A percentile compares a stretch with the other conserved stretches of the same genome.
These are phyloP conservation scores for Aspergillus niger DNA, from an alignment of 2,329 filamentous ascomycete genomes.

Conservation along the genomic window DNA sequence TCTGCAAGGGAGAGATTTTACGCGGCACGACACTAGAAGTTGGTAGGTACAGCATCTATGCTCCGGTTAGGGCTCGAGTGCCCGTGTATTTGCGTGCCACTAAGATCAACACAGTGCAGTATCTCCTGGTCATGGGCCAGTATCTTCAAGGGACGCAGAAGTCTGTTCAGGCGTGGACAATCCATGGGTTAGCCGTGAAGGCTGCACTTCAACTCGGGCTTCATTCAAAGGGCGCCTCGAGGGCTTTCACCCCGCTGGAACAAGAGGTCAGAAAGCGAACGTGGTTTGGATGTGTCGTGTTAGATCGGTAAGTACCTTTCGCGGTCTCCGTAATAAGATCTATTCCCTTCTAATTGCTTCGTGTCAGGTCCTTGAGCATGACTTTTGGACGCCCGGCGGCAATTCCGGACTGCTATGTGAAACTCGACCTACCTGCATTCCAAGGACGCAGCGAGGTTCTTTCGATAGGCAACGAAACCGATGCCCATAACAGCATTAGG, in stretches of 20 bases:
- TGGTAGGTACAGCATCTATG: constrained; percentile 15
- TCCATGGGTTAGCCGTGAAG: constrained; percentile 56
- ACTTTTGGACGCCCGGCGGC: constrained; percentile 53
- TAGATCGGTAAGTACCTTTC: constrained; percentile 43
- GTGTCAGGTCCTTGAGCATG: constrained; percentile 50
- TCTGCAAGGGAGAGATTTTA: constrained; percentile 25
- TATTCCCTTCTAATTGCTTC: too few species aligned
- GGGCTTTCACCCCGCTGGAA: constrained; percentile 44
- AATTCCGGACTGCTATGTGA: constrained; percentile 50
- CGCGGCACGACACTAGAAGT: constrained; percentile 27
- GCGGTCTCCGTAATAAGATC: not conserved
- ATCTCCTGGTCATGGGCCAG: constrained; percentile 52
- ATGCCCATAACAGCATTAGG: constrained; percentile 26
- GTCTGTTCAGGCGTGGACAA: constrained; percentile 57
- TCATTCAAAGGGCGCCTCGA: constrained; percentile 47
- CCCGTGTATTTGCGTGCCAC: not conserved
- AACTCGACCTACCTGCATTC: constrained; percentile 27
- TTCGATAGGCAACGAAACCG: too few species aligned
- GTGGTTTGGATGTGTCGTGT: constrained; percentile 54
- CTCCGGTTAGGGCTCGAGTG: too few species aligned
- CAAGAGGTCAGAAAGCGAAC: constrained; percentile 52
- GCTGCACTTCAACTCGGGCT: constrained; percentile 56
- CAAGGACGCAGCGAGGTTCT: too few species aligned
- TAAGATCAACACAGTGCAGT: constrained; percentile 44
- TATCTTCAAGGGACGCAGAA: constrained; percentile 59